A percentile compares a stretch with the other conserved stretches of the same genome.
phyloP scores from a whole-genome alignment of 2,329 filamentous ascomycete genomes.

The Allantophomopsis cytisporea region DNA sequence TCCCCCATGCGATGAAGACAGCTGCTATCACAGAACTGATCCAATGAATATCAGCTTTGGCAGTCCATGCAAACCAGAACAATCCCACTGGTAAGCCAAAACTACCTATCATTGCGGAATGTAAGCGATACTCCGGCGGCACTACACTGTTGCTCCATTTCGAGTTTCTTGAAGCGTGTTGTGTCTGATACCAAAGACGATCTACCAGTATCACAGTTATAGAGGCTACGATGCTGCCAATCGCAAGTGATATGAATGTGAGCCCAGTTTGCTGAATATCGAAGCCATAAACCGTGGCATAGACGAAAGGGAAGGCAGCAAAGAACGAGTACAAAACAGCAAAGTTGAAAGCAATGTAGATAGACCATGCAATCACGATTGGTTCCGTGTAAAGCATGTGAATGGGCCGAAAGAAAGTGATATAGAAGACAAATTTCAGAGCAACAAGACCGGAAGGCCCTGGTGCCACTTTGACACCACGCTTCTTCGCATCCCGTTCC shows the following conservation, averaged over 20 bases:
- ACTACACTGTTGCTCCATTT: constrained; percentile 8
- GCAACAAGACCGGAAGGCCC: neutral
- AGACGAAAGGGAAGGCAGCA: constrained; percentile 31
- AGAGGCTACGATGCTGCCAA: constrained; percentile 1
- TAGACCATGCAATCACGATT: constrained; percentile 38
- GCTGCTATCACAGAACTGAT: constrained; percentile 24
- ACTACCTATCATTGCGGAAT: constrained; percentile 41
- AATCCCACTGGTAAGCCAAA: constrained; percentile 31
- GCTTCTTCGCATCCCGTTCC: constrained; percentile 15
- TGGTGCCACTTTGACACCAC: neutral
- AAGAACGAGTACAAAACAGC: constrained; percentile 37
- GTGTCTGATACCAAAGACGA: constrained; percentile 21
- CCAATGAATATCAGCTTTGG: constrained; percentile 29
- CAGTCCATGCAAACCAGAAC: constrained; percentile 46
- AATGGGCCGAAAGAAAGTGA: constrained; percentile 31
- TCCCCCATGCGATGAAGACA: neutral
- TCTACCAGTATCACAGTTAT: constrained; percentile 25
- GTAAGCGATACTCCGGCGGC: constrained; percentile 39
- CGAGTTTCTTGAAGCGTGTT: neutral
- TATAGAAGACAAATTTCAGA: constrained; percentile 15
- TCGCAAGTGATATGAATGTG: neutral
- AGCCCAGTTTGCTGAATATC: constrained; percentile 5
- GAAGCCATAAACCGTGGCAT: constrained; percentile 27
- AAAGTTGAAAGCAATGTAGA: constrained; percentile 34
- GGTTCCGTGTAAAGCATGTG: constrained; percentile 47